These are phyloP conservation scores for Adansonia gregorii DNA, from an alignment of 441 rosid genomes.

Conservation along the genomic window DNA sequence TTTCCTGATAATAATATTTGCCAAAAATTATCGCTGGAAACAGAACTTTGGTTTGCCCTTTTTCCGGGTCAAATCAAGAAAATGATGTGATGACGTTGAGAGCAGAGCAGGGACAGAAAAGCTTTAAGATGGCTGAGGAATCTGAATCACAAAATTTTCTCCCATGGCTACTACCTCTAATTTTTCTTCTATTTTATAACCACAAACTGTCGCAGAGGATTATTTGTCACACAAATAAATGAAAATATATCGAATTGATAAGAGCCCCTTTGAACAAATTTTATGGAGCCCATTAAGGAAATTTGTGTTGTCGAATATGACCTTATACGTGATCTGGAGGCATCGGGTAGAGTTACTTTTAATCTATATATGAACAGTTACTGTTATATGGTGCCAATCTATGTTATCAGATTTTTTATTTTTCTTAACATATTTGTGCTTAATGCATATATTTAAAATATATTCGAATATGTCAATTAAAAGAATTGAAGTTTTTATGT, in stretches of 20 bases:
- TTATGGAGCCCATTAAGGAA: too few species aligned
- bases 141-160: slow-evolving; percentile 14
- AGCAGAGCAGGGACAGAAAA: neutral
- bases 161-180: neutral
- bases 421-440: too few species aligned
- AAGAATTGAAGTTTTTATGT: too few species aligned
- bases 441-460: too few species aligned
- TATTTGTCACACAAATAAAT: neutral
- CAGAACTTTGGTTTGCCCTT: neutral
- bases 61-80: neutral
- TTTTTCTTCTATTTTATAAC: neutral
- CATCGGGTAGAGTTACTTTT: neutral
- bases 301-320: too few species aligned
- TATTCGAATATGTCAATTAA: too few species aligned
- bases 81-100: neutral
- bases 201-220: neutral
- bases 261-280: too few species aligned
- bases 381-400: too few species aligned
- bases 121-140: neutral
- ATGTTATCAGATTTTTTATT: too few species aligned
- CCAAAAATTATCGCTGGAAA: neutral
- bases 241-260: neutral
- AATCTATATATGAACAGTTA: too few species aligned
- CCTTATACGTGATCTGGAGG: too few species aligned
- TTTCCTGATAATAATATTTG: too few species aligned